Base-by-base conservation (phyloP, 768 basidiomycete species). In the Termitomyces sp. region DNA sequence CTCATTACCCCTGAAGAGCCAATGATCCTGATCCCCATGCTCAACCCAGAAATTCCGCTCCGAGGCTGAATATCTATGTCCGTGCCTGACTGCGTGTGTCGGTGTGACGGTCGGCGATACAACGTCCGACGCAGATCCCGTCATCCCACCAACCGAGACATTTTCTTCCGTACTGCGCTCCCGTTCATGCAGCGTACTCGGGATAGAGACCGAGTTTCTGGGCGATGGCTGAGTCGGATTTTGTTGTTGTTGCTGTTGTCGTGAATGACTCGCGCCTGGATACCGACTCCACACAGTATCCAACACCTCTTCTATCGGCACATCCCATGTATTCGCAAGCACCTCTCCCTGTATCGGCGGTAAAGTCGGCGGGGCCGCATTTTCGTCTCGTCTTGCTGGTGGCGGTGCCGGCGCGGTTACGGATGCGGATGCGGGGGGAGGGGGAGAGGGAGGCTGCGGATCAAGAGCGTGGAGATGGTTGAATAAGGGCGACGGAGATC, bases 401-500 rank as follows among this genome's bases (percentile, higher is more conserved):
- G 34, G 34, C 12, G 12, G 34, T 34, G 34, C 12, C 8, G 21
- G 19, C n/a, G 43, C 28, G 2, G 28, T 30, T 14, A 17, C 37
- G 22, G 51, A 37, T 30, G 30, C 30, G 30, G 21, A 14, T 24
- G 43, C 28, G 2, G 28, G 38, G 8, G 22, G 26, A 24, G 51
- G 45, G 2, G n/a, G n/a, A 28, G 28, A 7, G 28, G 45, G 26
- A 41, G 35, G 44, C 24, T 35, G 49, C 3, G 45, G 28, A 30
- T 57, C 45, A 6, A 60, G 19, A 17, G 57, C 51, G 1, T 55
- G 51, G 26, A 60, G 56, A 34, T 45, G 54, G 15, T 58, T 47
- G 47, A 61, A 61, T 9, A 59, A 43, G 5, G 62, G 59, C 12
- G 62, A 61, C 1, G 60, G 46, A 3, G 58, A 59, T 12, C 59